Evolutionary conservation across 2,329 filamentous ascomycete genomes (phyloP).

Genomic region (Aspergillus tamarii): DNA sequence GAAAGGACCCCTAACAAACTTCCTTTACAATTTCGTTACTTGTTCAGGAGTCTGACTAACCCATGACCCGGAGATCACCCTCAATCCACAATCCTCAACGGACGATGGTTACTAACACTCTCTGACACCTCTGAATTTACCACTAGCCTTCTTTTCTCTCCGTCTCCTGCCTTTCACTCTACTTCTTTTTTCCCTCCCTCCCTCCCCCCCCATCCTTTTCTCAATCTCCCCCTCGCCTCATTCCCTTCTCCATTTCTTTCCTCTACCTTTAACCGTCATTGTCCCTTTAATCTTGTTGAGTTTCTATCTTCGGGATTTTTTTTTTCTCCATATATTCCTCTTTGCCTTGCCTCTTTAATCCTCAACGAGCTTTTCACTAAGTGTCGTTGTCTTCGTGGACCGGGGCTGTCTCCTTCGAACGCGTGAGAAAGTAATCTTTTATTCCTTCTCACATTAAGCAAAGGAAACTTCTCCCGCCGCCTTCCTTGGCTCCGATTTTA

Average conservation of each 20-base stretch:
- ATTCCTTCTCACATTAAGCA: slow-evolving; percentile 15
- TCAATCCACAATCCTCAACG: slow-evolving; percentile 9
- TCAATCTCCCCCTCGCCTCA: slow-evolving; percentile 12
- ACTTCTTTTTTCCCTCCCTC: slow-evolving; percentile 20
- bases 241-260: slow-evolving; percentile 50
- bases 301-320: slow-evolving; percentile 19
- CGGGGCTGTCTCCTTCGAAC: slow-evolving; percentile 29
- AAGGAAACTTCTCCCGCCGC: background rate
- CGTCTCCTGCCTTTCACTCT: background rate
- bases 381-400: slow-evolving; percentile 48
- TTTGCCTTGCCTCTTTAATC: slow-evolving; percentile 8
- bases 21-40: slow-evolving; percentile 1
- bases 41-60: slow-evolving; percentile 11
- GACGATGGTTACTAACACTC: background rate
- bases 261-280: slow-evolving; percentile 17
- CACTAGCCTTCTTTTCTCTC: slow-evolving; percentile 14
- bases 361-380: slow-evolving; percentile 57
- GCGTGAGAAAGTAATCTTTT: slow-evolving; percentile 28
- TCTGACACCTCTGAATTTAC: slow-evolving; percentile 16
- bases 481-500: slow-evolving; percentile 7
- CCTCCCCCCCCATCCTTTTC: slow-evolving; percentile 6
- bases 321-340: slow-evolving; percentile 21
- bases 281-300: slow-evolving; percentile 20
- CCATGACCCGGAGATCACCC: slow-evolving; percentile 16
- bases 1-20: background rate